Conservation (phyloP, 768 basidiomycete genomes). For the Termitomyces sp. region DNA sequence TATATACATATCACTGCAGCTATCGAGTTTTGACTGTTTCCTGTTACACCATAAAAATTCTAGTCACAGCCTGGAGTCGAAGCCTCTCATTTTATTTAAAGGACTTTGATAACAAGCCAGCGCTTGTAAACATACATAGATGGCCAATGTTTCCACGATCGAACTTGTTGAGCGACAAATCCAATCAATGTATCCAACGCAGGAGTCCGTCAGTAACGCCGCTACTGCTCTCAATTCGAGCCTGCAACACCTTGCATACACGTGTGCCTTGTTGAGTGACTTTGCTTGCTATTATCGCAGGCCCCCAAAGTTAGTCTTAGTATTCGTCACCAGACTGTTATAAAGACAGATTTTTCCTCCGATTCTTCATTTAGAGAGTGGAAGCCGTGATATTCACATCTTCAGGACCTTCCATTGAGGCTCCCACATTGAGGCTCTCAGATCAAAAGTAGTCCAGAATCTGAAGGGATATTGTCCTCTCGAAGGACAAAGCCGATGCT, state of each 20-base stretch:
- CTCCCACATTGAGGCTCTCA: too few species aligned
- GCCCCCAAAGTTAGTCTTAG: background rate
- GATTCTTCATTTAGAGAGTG: background rate
- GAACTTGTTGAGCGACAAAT: too few species aligned
- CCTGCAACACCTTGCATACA: conserved; percentile 1
- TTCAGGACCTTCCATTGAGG: background rate
- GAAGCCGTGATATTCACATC: conserved; percentile 3
- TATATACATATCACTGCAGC: background rate
- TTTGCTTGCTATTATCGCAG: background rate
- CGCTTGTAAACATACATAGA: background rate
- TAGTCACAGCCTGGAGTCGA: background rate
- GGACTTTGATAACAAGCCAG: background rate
- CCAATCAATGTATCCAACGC: too few species aligned
- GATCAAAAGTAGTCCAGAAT: background rate
- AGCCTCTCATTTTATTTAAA: background rate
- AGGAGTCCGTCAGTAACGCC: background rate
- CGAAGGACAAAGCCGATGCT: too few species aligned
- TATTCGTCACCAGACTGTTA: background rate
- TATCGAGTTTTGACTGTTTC: background rate
- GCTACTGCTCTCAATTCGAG: background rate
- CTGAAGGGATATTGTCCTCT: background rate
- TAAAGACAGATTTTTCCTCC: background rate
- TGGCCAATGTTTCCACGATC: background rate
- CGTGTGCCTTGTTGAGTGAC: conserved; percentile 1
- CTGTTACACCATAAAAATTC: background rate